phyloP scores from a whole-genome alignment of 345 rosid genomes.

The Toxicodendron radicans region DNA sequence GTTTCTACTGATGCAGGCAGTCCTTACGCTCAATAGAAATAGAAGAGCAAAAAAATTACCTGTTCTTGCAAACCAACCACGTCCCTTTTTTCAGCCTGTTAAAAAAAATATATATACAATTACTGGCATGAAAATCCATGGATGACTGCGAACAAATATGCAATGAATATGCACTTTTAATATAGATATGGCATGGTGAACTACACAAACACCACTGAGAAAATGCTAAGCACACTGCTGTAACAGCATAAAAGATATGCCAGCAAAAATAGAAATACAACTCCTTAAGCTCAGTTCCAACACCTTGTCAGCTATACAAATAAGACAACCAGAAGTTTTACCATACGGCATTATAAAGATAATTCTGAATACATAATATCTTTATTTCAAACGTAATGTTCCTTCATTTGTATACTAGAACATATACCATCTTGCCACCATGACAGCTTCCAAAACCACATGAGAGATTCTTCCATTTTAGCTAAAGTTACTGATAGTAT shows the following conservation, averaged over 20 bases:
- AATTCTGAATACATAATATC: not conserved
- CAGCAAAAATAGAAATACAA: not conserved
- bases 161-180: not conserved
- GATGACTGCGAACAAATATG: not conserved
- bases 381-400: not conserved
- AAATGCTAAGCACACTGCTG: not conserved
- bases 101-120: not conserved
- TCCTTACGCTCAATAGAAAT: not conserved
- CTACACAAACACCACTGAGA: not conserved
- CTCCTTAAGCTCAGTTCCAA: not conserved
- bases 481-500: not conserved
- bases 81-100: conserved; percentile 37
- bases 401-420: not conserved
- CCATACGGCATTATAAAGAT: no score
- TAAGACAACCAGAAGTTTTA: not conserved
- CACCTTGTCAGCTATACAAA: no score
- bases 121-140: conserved; percentile 8
- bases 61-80: conserved; percentile 50
- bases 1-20: conserved; percentile 4
- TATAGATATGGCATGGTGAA: not conserved
- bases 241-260: not conserved
- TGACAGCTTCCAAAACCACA: not conserved
- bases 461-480: not conserved
- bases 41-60: conserved; percentile 29
- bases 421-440: not conserved